Evolutionary conservation across 140 eudicot genomes (phyloP).

Genomic region (Oenanthe javanica): DNA sequence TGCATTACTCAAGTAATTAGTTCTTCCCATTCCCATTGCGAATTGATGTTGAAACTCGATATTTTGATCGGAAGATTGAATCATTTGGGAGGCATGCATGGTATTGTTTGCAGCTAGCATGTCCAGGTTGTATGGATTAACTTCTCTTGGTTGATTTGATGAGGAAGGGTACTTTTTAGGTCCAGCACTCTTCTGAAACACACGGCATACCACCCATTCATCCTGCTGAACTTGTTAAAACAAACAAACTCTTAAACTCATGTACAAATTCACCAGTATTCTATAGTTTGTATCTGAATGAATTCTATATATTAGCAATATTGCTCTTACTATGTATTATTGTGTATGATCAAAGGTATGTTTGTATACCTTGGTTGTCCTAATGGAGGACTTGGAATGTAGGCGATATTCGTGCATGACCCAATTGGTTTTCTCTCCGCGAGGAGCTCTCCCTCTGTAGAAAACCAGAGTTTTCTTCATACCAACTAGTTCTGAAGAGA

Average conservation of each 20-base stretch:
- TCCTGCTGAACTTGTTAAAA: slow-evolving; percentile 35
- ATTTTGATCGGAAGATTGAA: neutral
- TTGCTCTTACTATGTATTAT: neutral
- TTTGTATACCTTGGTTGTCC: slow-evolving; percentile 50
- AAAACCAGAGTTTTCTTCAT: slow-evolving; percentile 84
- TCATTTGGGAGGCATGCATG: neutral
- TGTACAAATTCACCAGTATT: neutral
- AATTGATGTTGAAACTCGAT: neutral
- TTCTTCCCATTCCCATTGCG: slow-evolving; percentile 3
- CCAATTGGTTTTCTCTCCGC: slow-evolving; percentile 84
- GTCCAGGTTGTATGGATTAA: slow-evolving; percentile 57
- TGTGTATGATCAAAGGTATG: neutral
- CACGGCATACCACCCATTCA: slow-evolving; percentile 96
- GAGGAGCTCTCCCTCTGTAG: slow-evolving; percentile 79
- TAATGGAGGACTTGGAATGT: slow-evolving; percentile 50
- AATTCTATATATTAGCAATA: neutral
- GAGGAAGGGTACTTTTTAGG: slow-evolving; percentile 60
- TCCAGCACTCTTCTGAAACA: slow-evolving; percentile 80
- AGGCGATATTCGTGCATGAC: slow-evolving; percentile 88
- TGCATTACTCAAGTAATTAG: slow-evolving; percentile 1
- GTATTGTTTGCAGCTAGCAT: slow-evolving; percentile 20
- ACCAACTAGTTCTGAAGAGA: slow-evolving; percentile 49
- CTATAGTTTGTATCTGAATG: too few species aligned
- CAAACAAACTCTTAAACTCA: neutral
- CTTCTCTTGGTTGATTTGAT: slow-evolving; percentile 39